Conservation (phyloP, 1,139 yeast genomes). For the Chernovozyma sophiae-reginae region DNA sequence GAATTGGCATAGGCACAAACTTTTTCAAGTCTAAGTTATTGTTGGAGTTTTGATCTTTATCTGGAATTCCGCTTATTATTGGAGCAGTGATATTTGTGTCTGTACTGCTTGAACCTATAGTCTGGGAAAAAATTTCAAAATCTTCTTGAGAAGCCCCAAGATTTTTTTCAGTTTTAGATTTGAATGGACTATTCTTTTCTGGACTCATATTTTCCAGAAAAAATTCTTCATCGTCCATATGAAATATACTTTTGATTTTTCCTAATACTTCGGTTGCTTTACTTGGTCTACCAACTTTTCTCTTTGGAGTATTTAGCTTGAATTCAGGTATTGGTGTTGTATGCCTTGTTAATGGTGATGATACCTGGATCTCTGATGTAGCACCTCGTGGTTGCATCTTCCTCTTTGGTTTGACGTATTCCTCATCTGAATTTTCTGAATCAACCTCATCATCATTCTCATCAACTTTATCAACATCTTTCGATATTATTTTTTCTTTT, state of each 20-base stretch:
- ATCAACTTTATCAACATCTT: slow-evolving; percentile 6
- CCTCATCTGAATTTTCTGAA: slow-evolving; percentile 6
- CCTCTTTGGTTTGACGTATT: slow-evolving; percentile 6
- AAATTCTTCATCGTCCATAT: slow-evolving; percentile 25
- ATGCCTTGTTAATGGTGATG: background rate
- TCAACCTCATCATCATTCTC: slow-evolving; percentile 8
- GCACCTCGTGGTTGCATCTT: slow-evolving; percentile 5
- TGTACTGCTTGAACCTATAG: slow-evolving; percentile 5
- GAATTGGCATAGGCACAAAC: slow-evolving; percentile 36
- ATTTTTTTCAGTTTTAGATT: background rate
- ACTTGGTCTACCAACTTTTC: slow-evolving; percentile 31
- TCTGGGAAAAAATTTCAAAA: slow-evolving; percentile 3
- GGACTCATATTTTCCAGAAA: slow-evolving; percentile 16
- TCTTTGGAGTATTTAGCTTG: slow-evolving; percentile 6
- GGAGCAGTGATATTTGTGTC: slow-evolving; percentile 15
- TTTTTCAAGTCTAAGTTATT: slow-evolving; percentile 8
- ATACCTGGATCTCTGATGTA: background rate
- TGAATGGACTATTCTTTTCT: background rate
- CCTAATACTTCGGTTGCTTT: slow-evolving; percentile 30
- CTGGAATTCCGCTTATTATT: slow-evolving; percentile 24
- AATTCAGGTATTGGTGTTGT: slow-evolving; percentile 1
- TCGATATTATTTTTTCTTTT: background rate
- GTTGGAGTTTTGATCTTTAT: slow-evolving; percentile 6
- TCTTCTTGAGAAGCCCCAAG: slow-evolving; percentile 3
- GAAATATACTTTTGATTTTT: slow-evolving; percentile 34